Percentiles rank a stretch among this genome's conserved stretches.
Evolutionary conservation across 257 asterid species (phyloP).

Genomic region (Fraxinus excelsior): DNA sequence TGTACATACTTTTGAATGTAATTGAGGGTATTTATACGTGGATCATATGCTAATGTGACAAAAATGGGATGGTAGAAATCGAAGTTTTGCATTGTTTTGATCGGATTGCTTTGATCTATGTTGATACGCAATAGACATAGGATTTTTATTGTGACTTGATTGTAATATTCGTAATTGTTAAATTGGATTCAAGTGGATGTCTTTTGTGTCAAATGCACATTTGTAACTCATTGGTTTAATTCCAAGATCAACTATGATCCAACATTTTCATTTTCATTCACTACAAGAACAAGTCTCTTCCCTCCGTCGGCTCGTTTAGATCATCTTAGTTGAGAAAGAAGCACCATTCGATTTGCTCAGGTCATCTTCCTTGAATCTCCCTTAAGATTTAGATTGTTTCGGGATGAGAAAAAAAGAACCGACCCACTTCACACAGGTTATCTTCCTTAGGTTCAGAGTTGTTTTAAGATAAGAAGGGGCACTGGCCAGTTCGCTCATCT

Average conservation of each 20-base stretch:
- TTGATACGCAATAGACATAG: too few relatives aligned
- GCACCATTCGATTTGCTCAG: too few relatives aligned
- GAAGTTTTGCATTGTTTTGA: not conserved
- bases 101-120: not conserved
- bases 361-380: too few relatives aligned
- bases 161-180: not conserved
- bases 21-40: not conserved
- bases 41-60: not conserved
- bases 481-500: too few relatives aligned
- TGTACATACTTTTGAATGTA: not conserved
- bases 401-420: too few relatives aligned
- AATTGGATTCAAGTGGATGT: not conserved
- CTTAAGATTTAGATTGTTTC: too few relatives aligned
- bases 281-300: too few relatives aligned
- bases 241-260: not conserved
- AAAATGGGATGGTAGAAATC: not conserved
- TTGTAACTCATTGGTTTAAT: not conserved
- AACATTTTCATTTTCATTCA: not conserved
- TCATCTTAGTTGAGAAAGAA: too few relatives aligned
- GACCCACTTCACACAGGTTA: too few relatives aligned
- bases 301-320: too few relatives aligned
- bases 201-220: not conserved
- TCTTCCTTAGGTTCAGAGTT: too few relatives aligned
- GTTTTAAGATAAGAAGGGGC: too few relatives aligned
- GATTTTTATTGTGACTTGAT: not conserved